Evolutionary conservation across 768 basidiomycete genomes (phyloP).

Genomic region (Termitomyces sp.): DNA sequence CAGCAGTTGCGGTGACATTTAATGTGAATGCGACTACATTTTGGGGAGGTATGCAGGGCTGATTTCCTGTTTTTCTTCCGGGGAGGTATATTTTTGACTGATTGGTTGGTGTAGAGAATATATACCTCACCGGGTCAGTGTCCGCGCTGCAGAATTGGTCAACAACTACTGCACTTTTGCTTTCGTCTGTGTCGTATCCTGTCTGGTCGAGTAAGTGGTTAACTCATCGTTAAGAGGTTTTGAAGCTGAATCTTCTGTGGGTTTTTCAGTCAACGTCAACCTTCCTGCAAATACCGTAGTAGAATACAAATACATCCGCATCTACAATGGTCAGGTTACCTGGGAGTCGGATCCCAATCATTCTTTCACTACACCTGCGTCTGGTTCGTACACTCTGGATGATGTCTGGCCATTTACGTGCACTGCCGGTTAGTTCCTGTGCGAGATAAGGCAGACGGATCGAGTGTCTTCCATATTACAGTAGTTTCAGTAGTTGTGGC

Average conservation of each 20-base stretch:
- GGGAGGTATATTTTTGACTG: too few species aligned
- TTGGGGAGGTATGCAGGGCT: constrained; percentile 37
- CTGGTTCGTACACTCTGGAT: constrained; percentile 28
- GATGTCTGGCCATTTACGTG: too few species aligned
- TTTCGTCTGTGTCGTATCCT: constrained; percentile 56
- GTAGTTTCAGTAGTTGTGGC: too few species aligned
- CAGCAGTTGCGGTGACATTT: constrained; percentile 52
- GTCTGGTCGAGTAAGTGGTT: constrained; percentile 62
- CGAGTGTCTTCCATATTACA: too few species aligned
- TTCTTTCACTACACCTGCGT: constrained; percentile 40
- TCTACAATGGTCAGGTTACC: constrained; percentile 45
- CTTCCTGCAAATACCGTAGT: constrained; percentile 48
- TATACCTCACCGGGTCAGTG: constrained; percentile 61
- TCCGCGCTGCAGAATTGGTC: constrained; percentile 57
- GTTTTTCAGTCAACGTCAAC: constrained; percentile 51
- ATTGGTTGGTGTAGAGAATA: constrained; percentile 37
- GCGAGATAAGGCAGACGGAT: too few species aligned
- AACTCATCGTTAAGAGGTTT: not conserved
- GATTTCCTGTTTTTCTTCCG: too few species aligned
- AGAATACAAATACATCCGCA: constrained; percentile 72
- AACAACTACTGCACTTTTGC: constrained; percentile 44
- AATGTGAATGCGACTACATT: constrained; percentile 58
- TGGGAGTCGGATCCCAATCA: constrained; percentile 72
- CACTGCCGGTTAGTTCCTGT: too few species aligned
- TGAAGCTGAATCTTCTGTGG: not conserved